These are phyloP conservation scores for Postia placenta DNA, from an alignment of 768 basidiomycete species.

Conservation along the genomic window DNA sequence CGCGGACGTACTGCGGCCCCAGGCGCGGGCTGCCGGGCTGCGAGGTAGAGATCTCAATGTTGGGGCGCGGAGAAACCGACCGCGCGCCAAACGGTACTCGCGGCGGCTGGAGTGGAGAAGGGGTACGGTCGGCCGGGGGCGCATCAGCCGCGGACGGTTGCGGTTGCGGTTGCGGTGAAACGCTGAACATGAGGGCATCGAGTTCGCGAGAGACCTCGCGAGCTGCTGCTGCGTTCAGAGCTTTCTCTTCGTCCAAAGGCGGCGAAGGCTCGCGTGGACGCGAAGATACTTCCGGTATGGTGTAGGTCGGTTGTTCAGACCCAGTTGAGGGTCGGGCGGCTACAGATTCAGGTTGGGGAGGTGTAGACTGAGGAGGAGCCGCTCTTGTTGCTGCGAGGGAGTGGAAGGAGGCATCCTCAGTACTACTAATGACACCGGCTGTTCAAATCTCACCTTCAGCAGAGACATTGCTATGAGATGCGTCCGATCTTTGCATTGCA, in stretches of 20 bases:
- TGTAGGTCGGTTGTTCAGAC: not conserved
- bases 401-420: no score
- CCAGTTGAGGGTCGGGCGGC: not conserved
- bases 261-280: conserved; percentile 5
- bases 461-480: not conserved
- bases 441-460: not conserved
- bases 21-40: not conserved
- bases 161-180: conserved; percentile 22
- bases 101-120: conserved; percentile 2
- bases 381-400: no score
- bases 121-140: conserved; percentile 26
- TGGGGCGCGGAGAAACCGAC: conserved; percentile 33
- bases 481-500: not conserved
- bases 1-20: conserved; percentile 8
- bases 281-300: conserved; percentile 1
- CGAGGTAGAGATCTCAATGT: conserved; percentile 10
- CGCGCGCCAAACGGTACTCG: conserved; percentile 21
- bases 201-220: conserved; percentile 62
- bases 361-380: not conserved
- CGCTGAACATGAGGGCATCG: conserved; percentile 44
- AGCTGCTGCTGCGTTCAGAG: conserved; percentile 60
- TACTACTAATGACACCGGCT: no score
- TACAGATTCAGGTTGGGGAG: not conserved
- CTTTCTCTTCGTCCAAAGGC: conserved; percentile 9
- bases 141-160: conserved; percentile 21